Evolutionary conservation across 176 grass and related monocot species (phyloP).

Genomic region (Miscanthus lutarioriparius): DNA sequence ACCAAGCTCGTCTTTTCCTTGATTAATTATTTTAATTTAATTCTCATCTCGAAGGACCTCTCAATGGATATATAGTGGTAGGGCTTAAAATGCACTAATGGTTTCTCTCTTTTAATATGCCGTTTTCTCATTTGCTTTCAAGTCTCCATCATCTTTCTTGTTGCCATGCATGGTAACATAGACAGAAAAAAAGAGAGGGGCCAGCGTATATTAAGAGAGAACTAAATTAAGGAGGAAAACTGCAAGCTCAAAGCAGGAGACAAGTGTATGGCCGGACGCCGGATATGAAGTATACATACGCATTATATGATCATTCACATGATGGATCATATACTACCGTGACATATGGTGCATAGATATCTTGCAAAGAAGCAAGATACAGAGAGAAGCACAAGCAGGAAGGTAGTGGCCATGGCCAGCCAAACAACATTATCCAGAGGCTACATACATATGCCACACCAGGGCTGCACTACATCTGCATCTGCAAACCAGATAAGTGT

Average conservation of each 20-base stretch:
- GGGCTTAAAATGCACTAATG: not conserved
- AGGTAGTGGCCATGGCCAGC: too few species aligned
- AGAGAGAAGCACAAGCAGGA: too few species aligned
- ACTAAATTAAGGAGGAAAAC: not conserved
- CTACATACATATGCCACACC: not conserved
- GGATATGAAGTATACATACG: too few species aligned
- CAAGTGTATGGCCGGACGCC: not conserved
- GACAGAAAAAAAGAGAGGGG: not conserved
- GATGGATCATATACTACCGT: too few species aligned
- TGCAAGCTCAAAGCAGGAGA: not conserved
- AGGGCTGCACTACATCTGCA: too few species aligned
- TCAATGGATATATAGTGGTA: not conserved
- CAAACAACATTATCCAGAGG: not conserved
- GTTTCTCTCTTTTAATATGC: not conserved
- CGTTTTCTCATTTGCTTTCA: not conserved
- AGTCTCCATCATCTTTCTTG: not conserved
- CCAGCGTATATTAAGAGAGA: too few species aligned
- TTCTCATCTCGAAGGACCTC: not conserved
- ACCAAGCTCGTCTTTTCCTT: not conserved
- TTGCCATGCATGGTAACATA: not conserved
- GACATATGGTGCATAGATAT: too few species aligned
- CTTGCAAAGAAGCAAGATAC: too few species aligned
- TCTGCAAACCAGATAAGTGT: not conserved
- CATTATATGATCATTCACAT: too few species aligned
- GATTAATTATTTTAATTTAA: not conserved